Evolutionary conservation across 2,329 filamentous ascomycete species (phyloP).

Genomic region (Onygenales sp.): DNA sequence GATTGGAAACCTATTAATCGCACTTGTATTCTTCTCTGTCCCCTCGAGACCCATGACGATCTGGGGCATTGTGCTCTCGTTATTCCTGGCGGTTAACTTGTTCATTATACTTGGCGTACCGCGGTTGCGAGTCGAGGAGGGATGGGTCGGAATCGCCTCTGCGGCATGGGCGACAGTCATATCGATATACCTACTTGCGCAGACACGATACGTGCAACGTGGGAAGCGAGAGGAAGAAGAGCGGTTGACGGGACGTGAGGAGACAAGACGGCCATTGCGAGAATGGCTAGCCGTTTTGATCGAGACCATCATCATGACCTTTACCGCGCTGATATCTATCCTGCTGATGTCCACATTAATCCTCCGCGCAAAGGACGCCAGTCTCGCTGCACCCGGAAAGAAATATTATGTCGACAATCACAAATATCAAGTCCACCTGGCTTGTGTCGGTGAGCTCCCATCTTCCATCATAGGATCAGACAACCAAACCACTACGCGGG

Average conservation of each 20-base stretch:
- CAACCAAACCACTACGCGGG: slow-evolving; percentile 44
- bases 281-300: slow-evolving; percentile 78
- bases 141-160: slow-evolving; percentile 81
- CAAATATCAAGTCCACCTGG: slow-evolving; percentile 80
- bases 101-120: slow-evolving; percentile 70
- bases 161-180: slow-evolving; percentile 76
- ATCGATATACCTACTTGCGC: slow-evolving; percentile 66
- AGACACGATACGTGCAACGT: slow-evolving; percentile 77
- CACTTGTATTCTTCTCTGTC: slow-evolving; percentile 76
- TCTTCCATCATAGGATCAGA: slow-evolving; percentile 11
- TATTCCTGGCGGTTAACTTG: slow-evolving; percentile 62
- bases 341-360: slow-evolving; percentile 72
- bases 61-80: slow-evolving; percentile 57
- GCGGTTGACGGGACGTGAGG: slow-evolving; percentile 76
- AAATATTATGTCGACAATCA: slow-evolving; percentile 70
- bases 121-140: slow-evolving; percentile 70
- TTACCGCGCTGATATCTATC: slow-evolving; percentile 59
- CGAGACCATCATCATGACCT: slow-evolving; percentile 60
- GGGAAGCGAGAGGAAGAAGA: slow-evolving; percentile 91
- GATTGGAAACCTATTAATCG: slow-evolving; percentile 63
- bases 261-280: slow-evolving; percentile 68
- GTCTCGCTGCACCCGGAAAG: slow-evolving; percentile 62
- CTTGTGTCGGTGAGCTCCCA: slow-evolving; percentile 63
- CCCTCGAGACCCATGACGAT: slow-evolving; percentile 73
- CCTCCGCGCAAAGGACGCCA: slow-evolving; percentile 69